Conservation (phyloP, 2,329 filamentous ascomycete genomes). For the Colletotrichum lupini region DNA sequence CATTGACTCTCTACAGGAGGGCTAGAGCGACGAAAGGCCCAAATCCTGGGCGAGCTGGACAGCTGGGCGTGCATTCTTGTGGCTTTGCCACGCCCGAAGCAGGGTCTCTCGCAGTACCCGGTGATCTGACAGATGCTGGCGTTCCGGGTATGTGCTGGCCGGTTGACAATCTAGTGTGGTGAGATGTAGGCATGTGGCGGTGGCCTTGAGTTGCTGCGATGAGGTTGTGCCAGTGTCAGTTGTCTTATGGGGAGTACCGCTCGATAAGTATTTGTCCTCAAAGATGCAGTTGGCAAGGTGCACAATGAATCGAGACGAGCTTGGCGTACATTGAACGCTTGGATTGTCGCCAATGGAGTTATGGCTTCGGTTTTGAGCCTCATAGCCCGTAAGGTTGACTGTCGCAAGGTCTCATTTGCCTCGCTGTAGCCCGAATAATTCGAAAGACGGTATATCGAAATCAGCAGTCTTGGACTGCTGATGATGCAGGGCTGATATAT, state of each 20-base stretch:
- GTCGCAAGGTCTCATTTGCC: background rate
- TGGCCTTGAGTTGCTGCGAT: background rate
- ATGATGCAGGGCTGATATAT: background rate
- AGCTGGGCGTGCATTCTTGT: conserved; percentile 1
- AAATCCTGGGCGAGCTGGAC: background rate
- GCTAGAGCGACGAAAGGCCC: background rate
- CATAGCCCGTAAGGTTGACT: background rate
- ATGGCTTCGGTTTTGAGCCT: background rate
- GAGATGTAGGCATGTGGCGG: background rate
- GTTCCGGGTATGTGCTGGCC: background rate
- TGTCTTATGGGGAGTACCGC: background rate
- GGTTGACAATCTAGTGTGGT: background rate
- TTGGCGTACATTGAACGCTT: background rate
- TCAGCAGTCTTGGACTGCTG: background rate
- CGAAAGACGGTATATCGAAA: background rate
- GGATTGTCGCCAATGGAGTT: background rate
- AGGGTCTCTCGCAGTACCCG: background rate
- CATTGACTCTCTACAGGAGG: background rate
- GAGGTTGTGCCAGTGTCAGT: background rate
- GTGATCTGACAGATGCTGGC: background rate
- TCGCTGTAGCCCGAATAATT: background rate
- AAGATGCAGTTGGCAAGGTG: background rate
- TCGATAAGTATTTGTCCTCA: too few species aligned
- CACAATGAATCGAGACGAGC: background rate
- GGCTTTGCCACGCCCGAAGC: background rate